Base-by-base conservation (phyloP, 495 filamentous ascomycete genomes). In the Aspergillus sparsus region DNA sequence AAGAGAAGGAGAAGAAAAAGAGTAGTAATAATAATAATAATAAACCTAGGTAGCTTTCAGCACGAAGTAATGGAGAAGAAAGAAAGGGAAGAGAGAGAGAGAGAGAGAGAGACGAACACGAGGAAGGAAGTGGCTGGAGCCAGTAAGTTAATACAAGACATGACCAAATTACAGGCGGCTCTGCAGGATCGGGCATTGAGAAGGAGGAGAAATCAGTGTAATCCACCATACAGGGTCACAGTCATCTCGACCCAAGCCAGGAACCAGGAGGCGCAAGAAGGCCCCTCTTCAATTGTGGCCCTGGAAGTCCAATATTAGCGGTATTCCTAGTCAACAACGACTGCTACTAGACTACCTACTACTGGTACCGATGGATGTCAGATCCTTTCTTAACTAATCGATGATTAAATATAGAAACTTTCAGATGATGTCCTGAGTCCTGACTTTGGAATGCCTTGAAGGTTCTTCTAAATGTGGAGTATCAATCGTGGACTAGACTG, bases 141-240 rank as follows among this genome's bases (percentile, higher is more conserved):
- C 27, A 51, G 4, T 57, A 36, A 42, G 51, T 52, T 16, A 49
- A 55, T 61, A 61, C 58, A 33, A 16, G 35, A 37, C 44, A 39
- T 59, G 54, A 55, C 54, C 44, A 54, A 15, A 35, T 50, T 57
- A 45, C 53, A 60, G 21, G 62, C 58, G 62, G 62, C 62, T 65
- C 62, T 65, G 49, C 55, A 32, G 7, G 27, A 39, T 42, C 8
- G 13, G 4, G 37, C 39, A 12, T 35, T 49, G 39, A n/a, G 18
- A 55, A 32, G 16, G 9, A 35, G 32, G 37, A 10, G 42, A 16
- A 33, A 31, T 21, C 7, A 2, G 13, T 42, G 54, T 53, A 44
- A 49, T 44, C 49, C 33, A 35, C n/a, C 11, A 27, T 45, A 53
- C 9, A 13, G 42, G 21, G 15, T 21, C 27, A 47, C 44, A 53